Evolutionary conservation across 2,329 filamentous ascomycete species (phyloP).

Genomic region (Alternaria sp.): DNA sequence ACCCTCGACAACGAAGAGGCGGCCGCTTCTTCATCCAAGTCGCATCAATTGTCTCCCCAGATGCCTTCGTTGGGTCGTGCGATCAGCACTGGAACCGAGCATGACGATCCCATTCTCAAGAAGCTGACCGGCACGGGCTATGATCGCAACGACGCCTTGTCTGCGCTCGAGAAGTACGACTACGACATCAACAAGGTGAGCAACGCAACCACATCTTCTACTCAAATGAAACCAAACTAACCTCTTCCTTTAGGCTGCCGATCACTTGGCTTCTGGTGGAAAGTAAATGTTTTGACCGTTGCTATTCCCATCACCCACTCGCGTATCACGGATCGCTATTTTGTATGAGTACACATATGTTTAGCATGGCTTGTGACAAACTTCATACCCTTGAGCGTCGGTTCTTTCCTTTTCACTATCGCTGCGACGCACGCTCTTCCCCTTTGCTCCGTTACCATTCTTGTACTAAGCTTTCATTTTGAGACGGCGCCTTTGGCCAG

Average conservation of each 20-base stretch:
- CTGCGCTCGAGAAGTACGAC: constrained; percentile 90
- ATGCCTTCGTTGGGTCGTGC: constrained; percentile 69
- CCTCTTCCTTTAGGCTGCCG: constrained; percentile 41
- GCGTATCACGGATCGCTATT: constrained; percentile 15
- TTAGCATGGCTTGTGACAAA: constrained; percentile 36
- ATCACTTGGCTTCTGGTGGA: constrained; percentile 45
- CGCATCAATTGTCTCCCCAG: constrained; percentile 24
- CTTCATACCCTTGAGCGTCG: constrained; percentile 37
- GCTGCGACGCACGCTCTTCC: constrained; percentile 13
- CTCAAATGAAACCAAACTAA: constrained; percentile 25
- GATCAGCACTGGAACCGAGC: constrained; percentile 75
- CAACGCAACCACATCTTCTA: constrained; percentile 1
- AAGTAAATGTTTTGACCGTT: constrained; percentile 7
- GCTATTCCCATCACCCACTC: neutral
- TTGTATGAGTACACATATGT: constrained; percentile 48
- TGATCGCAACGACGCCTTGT: constrained; percentile 73
- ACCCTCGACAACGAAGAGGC: constrained; percentile 47
- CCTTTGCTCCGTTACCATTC: constrained; percentile 11
- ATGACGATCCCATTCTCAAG: constrained; percentile 92
- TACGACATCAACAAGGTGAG: constrained; percentile 92
- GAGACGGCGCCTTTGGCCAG: constrained; percentile 4
- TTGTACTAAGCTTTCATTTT: constrained; percentile 16
- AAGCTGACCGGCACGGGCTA: constrained; percentile 92
- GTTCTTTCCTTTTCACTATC: constrained; percentile 12
- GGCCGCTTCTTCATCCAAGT: constrained; percentile 42